Conservation (phyloP, 306 rosid species). For the Potentilla sterilis region DNA sequence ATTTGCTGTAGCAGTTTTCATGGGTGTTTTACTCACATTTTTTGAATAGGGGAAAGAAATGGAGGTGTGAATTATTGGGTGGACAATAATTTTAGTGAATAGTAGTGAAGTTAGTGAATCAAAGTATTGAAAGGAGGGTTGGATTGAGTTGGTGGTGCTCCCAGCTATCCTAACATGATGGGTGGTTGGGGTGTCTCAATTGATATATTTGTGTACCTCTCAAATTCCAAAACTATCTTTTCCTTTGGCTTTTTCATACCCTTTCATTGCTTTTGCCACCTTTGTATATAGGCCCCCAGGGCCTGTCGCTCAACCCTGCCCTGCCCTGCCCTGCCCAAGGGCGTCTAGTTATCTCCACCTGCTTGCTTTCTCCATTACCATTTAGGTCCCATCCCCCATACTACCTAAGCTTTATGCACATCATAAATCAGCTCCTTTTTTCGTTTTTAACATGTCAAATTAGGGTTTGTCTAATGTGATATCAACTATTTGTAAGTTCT, state of each 20-base stretch:
- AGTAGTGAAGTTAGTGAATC: conserved; percentile 14
- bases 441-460: neutral
- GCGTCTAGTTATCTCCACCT: neutral
- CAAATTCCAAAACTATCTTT: conserved; percentile 54
- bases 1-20: neutral
- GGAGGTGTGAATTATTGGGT: neutral
- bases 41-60: conserved; percentile 1
- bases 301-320: neutral
- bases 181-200: conserved; percentile 84
- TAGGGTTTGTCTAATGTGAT: neutral
- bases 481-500: too few relatives aligned
- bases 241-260: conserved; percentile 14
- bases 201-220: conserved; percentile 30
- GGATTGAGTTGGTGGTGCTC: conserved; percentile 51
- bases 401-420: neutral
- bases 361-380: neutral
- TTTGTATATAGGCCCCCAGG: conserved; percentile 2
- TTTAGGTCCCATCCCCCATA: neutral
- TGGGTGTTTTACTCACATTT: neutral
- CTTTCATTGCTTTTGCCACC: conserved; percentile 19
- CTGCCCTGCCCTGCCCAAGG: neutral
- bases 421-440: neutral
- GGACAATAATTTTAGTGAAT: neutral
- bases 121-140: neutral
- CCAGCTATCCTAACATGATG: conserved; percentile 67